phyloP scores from a whole-genome alignment of 2,329 filamentous ascomycete species.

The Myriosclerotinia scirpicola region DNA sequence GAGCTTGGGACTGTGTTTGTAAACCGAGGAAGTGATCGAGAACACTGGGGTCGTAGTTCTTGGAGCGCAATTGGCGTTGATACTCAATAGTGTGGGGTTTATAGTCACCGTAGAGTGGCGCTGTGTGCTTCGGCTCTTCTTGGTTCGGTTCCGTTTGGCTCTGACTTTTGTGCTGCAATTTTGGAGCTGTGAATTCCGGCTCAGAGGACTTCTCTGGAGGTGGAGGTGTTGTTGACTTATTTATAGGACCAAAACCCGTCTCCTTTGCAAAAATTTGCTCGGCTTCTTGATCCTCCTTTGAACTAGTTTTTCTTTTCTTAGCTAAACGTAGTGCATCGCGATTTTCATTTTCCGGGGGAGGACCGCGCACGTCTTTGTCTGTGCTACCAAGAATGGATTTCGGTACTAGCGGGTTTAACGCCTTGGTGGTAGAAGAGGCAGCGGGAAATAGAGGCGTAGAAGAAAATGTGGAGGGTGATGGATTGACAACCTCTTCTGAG shows the following conservation, averaged over 20 bases:
- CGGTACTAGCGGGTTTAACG: neutral
- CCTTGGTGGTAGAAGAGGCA: neutral
- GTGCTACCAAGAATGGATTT: neutral
- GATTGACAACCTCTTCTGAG: neutral
- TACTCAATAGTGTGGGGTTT: constrained; percentile 20
- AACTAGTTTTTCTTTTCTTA: neutral
- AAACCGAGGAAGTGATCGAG: constrained; percentile 22
- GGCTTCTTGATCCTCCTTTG: neutral
- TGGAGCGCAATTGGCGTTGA: constrained; percentile 15
- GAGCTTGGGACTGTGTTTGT: constrained; percentile 17
- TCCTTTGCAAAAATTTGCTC: neutral
- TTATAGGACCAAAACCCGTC: neutral
- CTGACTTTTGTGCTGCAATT: neutral
- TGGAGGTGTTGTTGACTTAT: neutral
- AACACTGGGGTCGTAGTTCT: constrained; percentile 21
- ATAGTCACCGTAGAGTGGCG: constrained; percentile 22
- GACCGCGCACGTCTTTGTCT: too few species aligned
- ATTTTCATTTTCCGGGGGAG: neutral
- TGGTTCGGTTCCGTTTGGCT: neutral
- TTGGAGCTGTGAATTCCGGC: neutral
- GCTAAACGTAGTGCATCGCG: neutral
- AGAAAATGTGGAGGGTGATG: neutral
- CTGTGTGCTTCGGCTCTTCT: neutral
- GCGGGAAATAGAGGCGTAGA: neutral
- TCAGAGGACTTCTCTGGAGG: too few species aligned